phyloP scores from a whole-genome alignment of 345 rosid species.

The Eutrema heterophyllum region DNA sequence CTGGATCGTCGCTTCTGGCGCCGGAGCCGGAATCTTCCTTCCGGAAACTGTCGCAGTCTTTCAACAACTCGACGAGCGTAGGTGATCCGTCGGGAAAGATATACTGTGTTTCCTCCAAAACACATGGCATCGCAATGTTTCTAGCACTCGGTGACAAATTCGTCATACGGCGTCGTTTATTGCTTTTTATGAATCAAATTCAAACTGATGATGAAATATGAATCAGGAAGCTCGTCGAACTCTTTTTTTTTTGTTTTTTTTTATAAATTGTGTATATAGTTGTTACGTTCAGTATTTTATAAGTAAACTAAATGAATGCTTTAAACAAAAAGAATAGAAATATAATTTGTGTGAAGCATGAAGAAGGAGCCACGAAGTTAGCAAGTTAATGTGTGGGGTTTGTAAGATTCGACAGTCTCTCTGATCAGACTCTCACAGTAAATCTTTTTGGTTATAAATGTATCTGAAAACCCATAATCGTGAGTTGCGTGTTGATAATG shows the following conservation, averaged over 20 bases:
- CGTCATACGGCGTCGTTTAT: background rate
- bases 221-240: background rate
- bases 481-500: background rate
- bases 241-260: background rate
- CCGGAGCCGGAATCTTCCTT: background rate
- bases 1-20: background rate
- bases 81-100: conserved; percentile 16
- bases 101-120: background rate
- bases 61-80: conserved; percentile 10
- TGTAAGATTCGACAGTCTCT: background rate
- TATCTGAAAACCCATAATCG: background rate
- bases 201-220: background rate
- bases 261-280: background rate
- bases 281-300: background rate
- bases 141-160: conserved; percentile 4
- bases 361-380: background rate
- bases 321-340: background rate
- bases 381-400: background rate
- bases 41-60: conserved; percentile 28
- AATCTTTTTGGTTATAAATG: background rate
- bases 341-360: background rate
- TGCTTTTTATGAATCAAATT: background rate
- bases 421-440: too few species aligned
- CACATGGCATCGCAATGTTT: background rate
- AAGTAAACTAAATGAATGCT: background rate